Percentiles rank a stretch among this genome's conserved stretches.
These are phyloP conservation scores for Hepatocystis sp. DNA, from an alignment of 169 alveolate species.

Conservation along the genomic window DNA sequence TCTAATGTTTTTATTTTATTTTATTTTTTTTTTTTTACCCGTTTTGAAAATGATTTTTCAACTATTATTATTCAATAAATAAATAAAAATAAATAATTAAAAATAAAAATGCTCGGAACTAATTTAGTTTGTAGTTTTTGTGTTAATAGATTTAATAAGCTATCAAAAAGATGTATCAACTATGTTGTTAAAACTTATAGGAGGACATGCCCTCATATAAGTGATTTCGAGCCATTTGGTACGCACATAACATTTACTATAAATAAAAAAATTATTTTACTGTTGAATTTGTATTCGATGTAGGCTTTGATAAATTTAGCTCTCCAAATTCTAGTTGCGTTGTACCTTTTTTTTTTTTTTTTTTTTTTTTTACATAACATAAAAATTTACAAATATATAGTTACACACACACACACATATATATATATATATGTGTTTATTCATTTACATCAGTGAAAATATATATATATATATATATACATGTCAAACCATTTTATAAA, in stretches of 20 bases:
- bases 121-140: slow-evolving; percentile 45
- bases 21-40: too few relatives aligned
- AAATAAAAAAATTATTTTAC: neutral
- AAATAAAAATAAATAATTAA: too few relatives aligned
- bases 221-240: slow-evolving; percentile 78
- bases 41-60: too few relatives aligned
- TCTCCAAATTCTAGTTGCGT: too few relatives aligned
- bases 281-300: too few relatives aligned
- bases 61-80: too few relatives aligned
- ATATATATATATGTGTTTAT: neutral
- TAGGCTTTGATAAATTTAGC: too few relatives aligned
- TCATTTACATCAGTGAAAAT: neutral
- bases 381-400: neutral
- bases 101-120: slow-evolving; percentile 74
- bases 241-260: neutral
- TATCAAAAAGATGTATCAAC: slow-evolving; percentile 48
- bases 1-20: too few relatives aligned
- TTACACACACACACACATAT: slow-evolving; percentile 2
- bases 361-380: too few relatives aligned
- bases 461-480: neutral
- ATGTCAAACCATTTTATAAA: too few relatives aligned
- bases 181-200: slow-evolving; percentile 64
- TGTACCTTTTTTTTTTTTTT: too few relatives aligned
- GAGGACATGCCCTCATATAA: slow-evolving; percentile 76
- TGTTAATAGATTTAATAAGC: slow-evolving; percentile 46